Percentiles rank a stretch among this genome's conserved stretches.
Evolutionary conservation across 2,329 filamentous ascomycete species (phyloP).

Genomic region (Cytospora schulzeri): DNA sequence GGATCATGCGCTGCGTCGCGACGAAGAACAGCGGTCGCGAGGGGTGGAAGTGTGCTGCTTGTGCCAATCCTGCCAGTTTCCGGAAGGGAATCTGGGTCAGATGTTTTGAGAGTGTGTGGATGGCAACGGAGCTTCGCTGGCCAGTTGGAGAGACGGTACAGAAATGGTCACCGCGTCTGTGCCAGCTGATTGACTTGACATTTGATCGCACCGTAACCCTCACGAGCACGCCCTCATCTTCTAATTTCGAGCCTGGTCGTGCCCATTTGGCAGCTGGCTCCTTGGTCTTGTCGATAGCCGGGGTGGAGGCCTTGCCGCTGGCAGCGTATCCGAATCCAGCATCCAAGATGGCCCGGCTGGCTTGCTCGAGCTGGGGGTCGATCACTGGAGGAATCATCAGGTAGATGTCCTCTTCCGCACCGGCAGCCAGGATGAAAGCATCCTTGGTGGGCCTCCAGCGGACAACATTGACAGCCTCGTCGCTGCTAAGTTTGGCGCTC

Average conservation of each 20-base stretch:
- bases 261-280: slow-evolving; percentile 80
- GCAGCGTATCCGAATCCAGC: slow-evolving; percentile 90
- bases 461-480: slow-evolving; percentile 81
- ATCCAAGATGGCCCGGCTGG: slow-evolving; percentile 76
- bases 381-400: slow-evolving; percentile 76
- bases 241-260: slow-evolving; percentile 72
- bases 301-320: slow-evolving; percentile 56
- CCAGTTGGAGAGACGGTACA: slow-evolving; percentile 84
- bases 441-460: slow-evolving; percentile 88
- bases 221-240: slow-evolving; percentile 77
- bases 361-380: slow-evolving; percentile 71
- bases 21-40: slow-evolving; percentile 93
- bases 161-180: slow-evolving; percentile 91
- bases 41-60: slow-evolving; percentile 93
- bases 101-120: slow-evolving; percentile 94
- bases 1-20: slow-evolving; percentile 89
- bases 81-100: slow-evolving; percentile 94
- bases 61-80: slow-evolving; percentile 70
- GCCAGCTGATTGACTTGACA: slow-evolving; percentile 91
- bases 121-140: slow-evolving; percentile 79
- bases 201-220: slow-evolving; percentile 77
- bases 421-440: slow-evolving; percentile 78
- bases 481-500: slow-evolving; percentile 75
- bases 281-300: slow-evolving; percentile 63
- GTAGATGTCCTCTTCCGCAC: slow-evolving; percentile 82